These are phyloP conservation scores for Ramularia collo-cygni DNA, from an alignment of 2,329 filamentous ascomycete genomes.

Conservation along the genomic window DNA sequence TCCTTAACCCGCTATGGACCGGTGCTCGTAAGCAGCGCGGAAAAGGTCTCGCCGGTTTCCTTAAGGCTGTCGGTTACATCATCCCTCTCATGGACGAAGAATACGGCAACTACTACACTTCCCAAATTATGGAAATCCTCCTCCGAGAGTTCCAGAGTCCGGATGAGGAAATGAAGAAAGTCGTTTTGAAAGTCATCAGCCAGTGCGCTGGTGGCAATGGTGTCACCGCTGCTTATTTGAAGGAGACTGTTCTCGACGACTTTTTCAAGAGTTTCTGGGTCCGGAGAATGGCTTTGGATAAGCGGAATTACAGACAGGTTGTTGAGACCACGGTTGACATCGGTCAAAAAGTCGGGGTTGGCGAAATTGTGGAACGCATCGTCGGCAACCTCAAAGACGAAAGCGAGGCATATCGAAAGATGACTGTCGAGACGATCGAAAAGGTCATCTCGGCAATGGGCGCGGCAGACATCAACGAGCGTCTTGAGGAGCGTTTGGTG, in stretches of 20 bases:
- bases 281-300: conserved; percentile 90
- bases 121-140: conserved; percentile 97
- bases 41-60: conserved; percentile 88
- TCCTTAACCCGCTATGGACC: conserved; percentile 94
- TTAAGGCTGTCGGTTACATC: conserved; percentile 96
- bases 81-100: conserved; percentile 99
- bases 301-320: conserved; percentile 95
- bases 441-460: conserved; percentile 91
- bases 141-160: conserved; percentile 93
- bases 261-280: conserved; percentile 99
- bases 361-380: conserved; percentile 88
- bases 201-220: conserved; percentile 92
- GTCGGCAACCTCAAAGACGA: conserved; percentile 97
- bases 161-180: conserved; percentile 99
- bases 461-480: conserved; percentile 86
- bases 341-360: conserved; percentile 93
- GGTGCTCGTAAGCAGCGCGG: conserved; percentile 93
- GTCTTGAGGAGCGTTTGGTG: conserved; percentile 86
- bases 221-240: conserved; percentile 89
- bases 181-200: conserved; percentile 93
- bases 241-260: conserved; percentile 88
- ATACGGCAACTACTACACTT: conserved; percentile 98
- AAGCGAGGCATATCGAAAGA: conserved; percentile 95
- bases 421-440: conserved; percentile 97
- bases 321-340: conserved; percentile 97